Conservation (phyloP, 106 monocot genomes). For the Allium sativum region DNA sequence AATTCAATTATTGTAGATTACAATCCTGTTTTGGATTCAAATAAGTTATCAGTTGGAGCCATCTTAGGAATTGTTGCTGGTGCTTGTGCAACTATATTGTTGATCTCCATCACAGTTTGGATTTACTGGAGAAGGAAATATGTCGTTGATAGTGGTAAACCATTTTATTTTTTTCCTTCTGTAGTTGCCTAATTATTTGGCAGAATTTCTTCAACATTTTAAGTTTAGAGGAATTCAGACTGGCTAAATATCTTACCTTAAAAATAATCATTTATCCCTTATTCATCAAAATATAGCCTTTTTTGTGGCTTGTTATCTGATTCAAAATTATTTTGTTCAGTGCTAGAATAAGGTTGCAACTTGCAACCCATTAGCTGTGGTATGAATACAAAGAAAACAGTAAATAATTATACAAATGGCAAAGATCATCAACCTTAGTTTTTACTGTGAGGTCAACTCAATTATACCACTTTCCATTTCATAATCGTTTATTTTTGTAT, state of each 20-base stretch:
- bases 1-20: not conserved
- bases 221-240: not conserved
- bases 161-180: not conserved
- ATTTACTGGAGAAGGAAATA: not conserved
- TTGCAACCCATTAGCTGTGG: not conserved
- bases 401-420: not conserved
- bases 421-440: too few relatives aligned
- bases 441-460: not conserved
- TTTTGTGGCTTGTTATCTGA: too few relatives aligned
- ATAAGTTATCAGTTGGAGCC: conserved; percentile 5
- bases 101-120: not conserved
- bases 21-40: not conserved
- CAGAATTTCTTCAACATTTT: not conserved
- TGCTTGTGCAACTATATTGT: not conserved
- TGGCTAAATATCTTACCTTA: too few relatives aligned
- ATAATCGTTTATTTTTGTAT: not conserved
- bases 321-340: not conserved
- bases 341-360: not conserved
- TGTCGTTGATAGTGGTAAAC: not conserved
- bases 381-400: not conserved
- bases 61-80: conserved; percentile 2
- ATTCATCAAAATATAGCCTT: too few relatives aligned
- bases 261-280: too few relatives aligned
- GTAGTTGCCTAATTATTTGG: not conserved
- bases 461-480: not conserved